These are phyloP conservation scores for Martensiomyces pterosporus DNA, from an alignment of 192 early-diverging fungal species.

Conservation along the genomic window DNA sequence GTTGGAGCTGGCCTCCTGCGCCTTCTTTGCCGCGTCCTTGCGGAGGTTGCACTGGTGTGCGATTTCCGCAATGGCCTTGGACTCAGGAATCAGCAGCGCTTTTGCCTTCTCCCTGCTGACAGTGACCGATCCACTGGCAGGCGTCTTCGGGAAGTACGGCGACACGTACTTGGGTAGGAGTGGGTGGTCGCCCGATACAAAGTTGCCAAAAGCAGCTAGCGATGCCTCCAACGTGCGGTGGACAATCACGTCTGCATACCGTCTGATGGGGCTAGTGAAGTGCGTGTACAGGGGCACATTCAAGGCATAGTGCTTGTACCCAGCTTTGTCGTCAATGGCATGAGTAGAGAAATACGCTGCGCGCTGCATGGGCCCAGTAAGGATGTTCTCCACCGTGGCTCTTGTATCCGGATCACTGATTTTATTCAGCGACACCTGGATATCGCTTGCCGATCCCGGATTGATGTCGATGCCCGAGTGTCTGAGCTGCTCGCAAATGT, in stretches of 20 bases:
- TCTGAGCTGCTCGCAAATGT: conserved; percentile 40
- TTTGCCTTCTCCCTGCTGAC: not conserved
- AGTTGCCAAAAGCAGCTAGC: conserved; percentile 25
- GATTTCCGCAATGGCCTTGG: conserved; percentile 28
- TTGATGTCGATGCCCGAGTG: conserved; percentile 57
- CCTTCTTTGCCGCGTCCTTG: conserved; percentile 80
- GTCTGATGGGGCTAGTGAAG: conserved; percentile 98
- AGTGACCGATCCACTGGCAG: conserved; percentile 16
- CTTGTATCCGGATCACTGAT: conserved; percentile 21
- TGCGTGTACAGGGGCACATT: conserved; percentile 94
- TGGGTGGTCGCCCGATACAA: conserved; percentile 35
- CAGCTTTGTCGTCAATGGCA: conserved; percentile 52
- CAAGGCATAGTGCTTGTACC: conserved; percentile 88
- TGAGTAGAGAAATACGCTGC: conserved; percentile 97
- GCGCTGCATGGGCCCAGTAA: conserved; percentile 79
- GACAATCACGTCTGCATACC: conserved; percentile 96
- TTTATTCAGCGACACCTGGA: conserved; percentile 59
- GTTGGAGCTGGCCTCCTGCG: conserved; percentile 85
- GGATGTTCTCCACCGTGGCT: conserved; percentile 39
- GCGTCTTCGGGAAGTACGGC: conserved; percentile 28
- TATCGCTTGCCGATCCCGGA: conserved; percentile 48
- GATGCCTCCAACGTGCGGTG: conserved; percentile 73
- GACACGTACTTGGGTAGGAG: conserved; percentile 32
- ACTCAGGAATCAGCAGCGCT: conserved; percentile 15
- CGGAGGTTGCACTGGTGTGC: conserved; percentile 77